Evolutionary conservation across 108 stramenopile species (phyloP).

Genomic region (Cyclotella baltica): DNA sequence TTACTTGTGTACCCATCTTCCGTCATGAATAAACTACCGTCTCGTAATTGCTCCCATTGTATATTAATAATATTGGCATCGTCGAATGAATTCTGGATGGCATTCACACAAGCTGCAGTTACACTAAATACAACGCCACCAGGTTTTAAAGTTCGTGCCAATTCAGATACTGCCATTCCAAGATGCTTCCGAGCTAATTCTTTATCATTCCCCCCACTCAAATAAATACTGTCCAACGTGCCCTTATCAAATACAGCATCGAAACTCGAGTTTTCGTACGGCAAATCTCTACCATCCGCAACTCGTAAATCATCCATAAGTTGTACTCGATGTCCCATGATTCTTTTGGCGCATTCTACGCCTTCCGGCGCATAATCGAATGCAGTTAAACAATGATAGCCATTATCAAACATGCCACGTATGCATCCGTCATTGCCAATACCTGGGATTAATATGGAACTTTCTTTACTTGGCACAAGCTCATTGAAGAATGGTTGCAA

Average conservation of each 20-base stretch:
- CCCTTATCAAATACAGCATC: constrained; percentile 54
- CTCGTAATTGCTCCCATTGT: constrained; percentile 43
- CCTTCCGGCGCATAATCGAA: constrained; percentile 63
- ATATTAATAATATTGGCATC: constrained; percentile 20
- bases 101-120: constrained; percentile 61
- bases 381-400: constrained; percentile 45
- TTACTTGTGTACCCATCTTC: constrained; percentile 74
- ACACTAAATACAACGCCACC: constrained; percentile 69
- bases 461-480: constrained; percentile 36
- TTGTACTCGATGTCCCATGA: constrained; percentile 37
- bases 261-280: constrained; percentile 35
- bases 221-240: constrained; percentile 40
- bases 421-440: constrained; percentile 53
- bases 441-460: constrained; percentile 44
- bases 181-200: constrained; percentile 49
- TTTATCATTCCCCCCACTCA: constrained; percentile 59
- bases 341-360: constrained; percentile 47
- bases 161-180: constrained; percentile 56
- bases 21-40: constrained; percentile 58
- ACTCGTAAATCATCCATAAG: constrained; percentile 38
- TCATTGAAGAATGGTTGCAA: constrained; percentile 66
- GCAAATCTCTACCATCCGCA: constrained; percentile 44
- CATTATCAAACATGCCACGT: constrained; percentile 51
- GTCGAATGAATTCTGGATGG: constrained; percentile 46
- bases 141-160: constrained; percentile 55